These are phyloP conservation scores for Nakazawaea sp. DNA, from an alignment of 805 yeast species.

Conservation along the genomic window DNA sequence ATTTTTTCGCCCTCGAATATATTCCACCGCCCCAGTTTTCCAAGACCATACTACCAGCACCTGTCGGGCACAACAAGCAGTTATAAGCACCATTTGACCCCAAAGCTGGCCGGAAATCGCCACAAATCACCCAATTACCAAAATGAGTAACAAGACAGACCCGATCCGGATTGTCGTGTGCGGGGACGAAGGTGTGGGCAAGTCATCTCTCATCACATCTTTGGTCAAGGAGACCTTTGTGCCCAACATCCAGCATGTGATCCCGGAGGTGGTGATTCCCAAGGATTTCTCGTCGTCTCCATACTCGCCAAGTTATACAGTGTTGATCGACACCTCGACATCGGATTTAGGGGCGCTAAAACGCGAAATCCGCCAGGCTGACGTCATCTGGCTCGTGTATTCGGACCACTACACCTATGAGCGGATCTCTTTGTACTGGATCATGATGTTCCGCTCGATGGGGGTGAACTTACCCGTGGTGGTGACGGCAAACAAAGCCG, in stretches of 20 bases:
- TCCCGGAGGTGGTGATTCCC: conserved; percentile 84
- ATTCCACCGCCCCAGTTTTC: too few species aligned
- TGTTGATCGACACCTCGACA: conserved; percentile 75
- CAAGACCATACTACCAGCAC: too few species aligned
- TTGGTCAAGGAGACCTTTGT: conserved; percentile 78
- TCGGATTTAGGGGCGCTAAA: conserved; percentile 57
- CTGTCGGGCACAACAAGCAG: too few species aligned
- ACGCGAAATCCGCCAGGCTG: conserved; percentile 73
- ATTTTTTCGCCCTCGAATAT: too few species aligned
- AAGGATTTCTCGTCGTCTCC: conserved; percentile 54
- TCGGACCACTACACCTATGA: conserved; percentile 94
- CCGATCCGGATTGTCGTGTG: conserved; percentile 79
- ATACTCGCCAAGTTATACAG: conserved; percentile 56
- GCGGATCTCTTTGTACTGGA: conserved; percentile 88
- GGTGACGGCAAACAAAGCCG: conserved; percentile 79
- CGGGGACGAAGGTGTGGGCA: conserved; percentile 92
- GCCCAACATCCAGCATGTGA: conserved; percentile 65
- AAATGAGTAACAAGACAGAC: conserved; percentile 23
- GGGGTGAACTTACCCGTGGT: conserved; percentile 95
- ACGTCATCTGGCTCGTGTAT: conserved; percentile 91
- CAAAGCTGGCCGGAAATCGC: too few species aligned
- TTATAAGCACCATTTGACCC: too few species aligned
- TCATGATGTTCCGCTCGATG: conserved; percentile 84
- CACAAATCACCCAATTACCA: too few species aligned
- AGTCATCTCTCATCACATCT: conserved; percentile 71